These are phyloP conservation scores for Ananas comosus DNA, from an alignment of 176 grass and related monocot species.

Conservation along the genomic window DNA sequence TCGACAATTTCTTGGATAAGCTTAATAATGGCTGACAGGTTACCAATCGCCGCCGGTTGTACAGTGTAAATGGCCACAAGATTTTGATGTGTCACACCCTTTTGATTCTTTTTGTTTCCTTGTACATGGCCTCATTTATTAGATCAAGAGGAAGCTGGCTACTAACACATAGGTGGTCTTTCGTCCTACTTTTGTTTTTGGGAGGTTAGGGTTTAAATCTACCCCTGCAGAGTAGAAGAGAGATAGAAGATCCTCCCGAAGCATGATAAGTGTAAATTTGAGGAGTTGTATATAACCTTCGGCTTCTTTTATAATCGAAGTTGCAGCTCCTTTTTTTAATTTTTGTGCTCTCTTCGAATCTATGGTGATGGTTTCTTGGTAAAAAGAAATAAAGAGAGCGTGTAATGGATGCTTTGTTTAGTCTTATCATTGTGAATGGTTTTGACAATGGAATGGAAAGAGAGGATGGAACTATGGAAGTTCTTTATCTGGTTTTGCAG, in stretches of 20 bases:
- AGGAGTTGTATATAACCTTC: constrained; percentile 35
- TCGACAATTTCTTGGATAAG: constrained; percentile 68
- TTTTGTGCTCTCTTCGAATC: no score
- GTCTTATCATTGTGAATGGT: no score
- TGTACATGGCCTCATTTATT: constrained; percentile 25
- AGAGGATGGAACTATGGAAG: no score
- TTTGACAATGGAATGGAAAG: no score
- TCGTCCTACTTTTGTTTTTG: constrained; percentile 13
- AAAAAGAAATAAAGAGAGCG: no score
- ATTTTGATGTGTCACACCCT: constrained; percentile 27
- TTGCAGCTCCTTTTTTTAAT: constrained; percentile 22
- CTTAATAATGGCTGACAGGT: constrained; percentile 67
- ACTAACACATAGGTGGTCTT: constrained; percentile 41
- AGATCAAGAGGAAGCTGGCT: constrained; percentile 35
- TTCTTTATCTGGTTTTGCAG: no score
- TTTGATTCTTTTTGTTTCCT: constrained; percentile 29
- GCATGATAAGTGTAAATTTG: constrained; percentile 22
- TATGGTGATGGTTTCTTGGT: no score
- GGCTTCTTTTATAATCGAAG: constrained; percentile 28
- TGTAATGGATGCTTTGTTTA: no score
- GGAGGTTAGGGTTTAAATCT: constrained; percentile 9
- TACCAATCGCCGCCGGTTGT: constrained; percentile 28
- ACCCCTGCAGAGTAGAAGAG: not conserved
- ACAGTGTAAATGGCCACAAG: constrained; percentile 65
- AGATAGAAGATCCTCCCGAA: not conserved